These are phyloP conservation scores for Monosporascus sp. DNA, from an alignment of 2,329 filamentous ascomycete species.

Conservation along the genomic window DNA sequence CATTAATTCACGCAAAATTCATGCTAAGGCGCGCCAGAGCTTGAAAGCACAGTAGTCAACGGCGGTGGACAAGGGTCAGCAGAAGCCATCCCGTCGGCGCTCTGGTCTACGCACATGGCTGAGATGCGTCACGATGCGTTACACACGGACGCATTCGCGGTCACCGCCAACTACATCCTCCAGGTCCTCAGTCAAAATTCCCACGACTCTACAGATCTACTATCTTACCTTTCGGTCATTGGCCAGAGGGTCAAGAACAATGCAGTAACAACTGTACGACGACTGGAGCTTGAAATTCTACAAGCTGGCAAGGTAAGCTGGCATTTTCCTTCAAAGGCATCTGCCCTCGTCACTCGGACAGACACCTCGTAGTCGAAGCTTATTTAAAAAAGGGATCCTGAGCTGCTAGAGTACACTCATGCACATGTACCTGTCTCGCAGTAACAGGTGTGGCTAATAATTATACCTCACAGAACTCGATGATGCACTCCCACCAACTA, in stretches of 20 bases:
- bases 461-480: constrained; percentile 26
- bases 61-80: constrained; percentile 20
- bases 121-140: constrained; percentile 22
- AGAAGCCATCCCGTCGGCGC: constrained; percentile 33
- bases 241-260: constrained; percentile 29
- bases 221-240: constrained; percentile 29
- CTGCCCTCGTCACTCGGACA: too few species aligned
- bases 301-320: constrained; percentile 44
- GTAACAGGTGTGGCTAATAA: constrained; percentile 6
- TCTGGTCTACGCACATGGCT: constrained; percentile 36
- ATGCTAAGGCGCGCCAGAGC: constrained; percentile 27
- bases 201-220: constrained; percentile 24
- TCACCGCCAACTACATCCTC: constrained; percentile 32
- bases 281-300: constrained; percentile 46
- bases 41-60: constrained; percentile 39
- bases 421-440: too few species aligned
- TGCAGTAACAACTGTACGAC: constrained; percentile 35
- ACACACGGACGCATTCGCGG: constrained; percentile 26
- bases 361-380: not conserved
- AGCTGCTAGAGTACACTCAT: too few species aligned
- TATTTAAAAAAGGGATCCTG: not conserved
- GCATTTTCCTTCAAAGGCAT: too few species aligned
- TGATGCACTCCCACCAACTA: constrained; percentile 32
- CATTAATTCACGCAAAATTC: constrained; percentile 6
- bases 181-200: constrained; percentile 31